Conservation (phyloP, 495 filamentous ascomycete genomes). For the Thermochaetoides thermophila region DNA sequence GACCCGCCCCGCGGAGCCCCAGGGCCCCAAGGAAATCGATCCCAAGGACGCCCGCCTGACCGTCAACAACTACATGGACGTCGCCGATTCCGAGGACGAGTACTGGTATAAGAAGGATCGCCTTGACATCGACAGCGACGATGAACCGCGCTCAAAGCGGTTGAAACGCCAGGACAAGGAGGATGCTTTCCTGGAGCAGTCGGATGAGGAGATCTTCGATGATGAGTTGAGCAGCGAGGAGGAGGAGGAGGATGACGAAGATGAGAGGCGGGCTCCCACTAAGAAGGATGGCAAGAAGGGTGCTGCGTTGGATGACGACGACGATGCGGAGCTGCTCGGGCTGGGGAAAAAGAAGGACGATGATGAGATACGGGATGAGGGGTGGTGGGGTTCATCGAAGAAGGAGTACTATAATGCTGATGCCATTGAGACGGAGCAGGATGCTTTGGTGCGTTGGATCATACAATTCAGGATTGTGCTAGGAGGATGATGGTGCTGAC, state of each 20-base stretch:
- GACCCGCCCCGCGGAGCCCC: conserved; percentile 27
- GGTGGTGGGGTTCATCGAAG: conserved; percentile 74
- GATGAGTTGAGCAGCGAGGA: conserved; percentile 40
- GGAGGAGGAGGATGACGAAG: conserved; percentile 14
- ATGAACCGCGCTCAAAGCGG: conserved; percentile 63
- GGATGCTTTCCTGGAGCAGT: conserved; percentile 43
- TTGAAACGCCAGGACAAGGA: conserved; percentile 49
- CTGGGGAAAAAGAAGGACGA: conserved; percentile 37
- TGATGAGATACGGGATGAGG: conserved; percentile 59
- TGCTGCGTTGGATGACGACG: conserved; percentile 16
- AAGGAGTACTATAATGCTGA: conserved; percentile 89
- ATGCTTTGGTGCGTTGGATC: conserved; percentile 43
- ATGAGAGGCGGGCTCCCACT: conserved; percentile 6
- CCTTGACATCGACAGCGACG: conserved; percentile 68
- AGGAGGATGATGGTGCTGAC: neutral
- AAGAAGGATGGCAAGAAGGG: conserved; percentile 14
- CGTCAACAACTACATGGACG: conserved; percentile 60
- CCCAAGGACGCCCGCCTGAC: conserved; percentile 40
- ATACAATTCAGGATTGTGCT: neutral
- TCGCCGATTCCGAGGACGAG: conserved; percentile 86
- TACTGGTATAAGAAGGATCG: conserved; percentile 74
- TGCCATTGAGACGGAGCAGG: conserved; percentile 75
- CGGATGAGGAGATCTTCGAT: conserved; percentile 68
- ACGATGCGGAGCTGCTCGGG: too few species aligned
- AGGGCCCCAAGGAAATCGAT: conserved; percentile 34